phyloP scores from a whole-genome alignment of 352 stramenopile species.

The Globisporangium ultimum region DNA sequence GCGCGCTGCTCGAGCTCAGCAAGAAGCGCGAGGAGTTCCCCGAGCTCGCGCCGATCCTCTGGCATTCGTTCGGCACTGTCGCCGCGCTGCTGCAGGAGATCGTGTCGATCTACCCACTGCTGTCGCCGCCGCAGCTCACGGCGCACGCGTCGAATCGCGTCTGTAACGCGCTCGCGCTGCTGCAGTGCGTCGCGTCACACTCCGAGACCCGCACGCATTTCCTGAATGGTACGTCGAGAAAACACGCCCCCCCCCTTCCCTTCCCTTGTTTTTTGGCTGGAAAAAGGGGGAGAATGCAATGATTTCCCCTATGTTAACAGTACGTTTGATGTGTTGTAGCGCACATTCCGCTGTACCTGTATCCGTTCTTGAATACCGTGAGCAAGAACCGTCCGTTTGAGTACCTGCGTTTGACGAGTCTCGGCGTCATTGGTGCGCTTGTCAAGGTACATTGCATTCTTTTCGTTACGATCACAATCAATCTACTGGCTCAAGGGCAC shows the following conservation, averaged over 20 bases:
- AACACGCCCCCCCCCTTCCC: background rate
- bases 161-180: constrained; percentile 97
- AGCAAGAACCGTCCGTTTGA: constrained; percentile 99
- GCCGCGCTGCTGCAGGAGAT: constrained; percentile 98
- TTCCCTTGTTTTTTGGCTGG: background rate
- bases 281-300: background rate
- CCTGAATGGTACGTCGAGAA: constrained; percentile 78
- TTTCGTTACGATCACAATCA: no score
- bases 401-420: constrained; percentile 96
- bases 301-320: background rate
- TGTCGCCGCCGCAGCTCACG: constrained; percentile 96
- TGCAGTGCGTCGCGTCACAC: constrained; percentile 98
- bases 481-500: background rate
- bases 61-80: constrained; percentile 97
- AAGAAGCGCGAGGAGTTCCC: constrained; percentile 98
- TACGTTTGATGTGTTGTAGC: constrained; percentile 30
- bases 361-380: constrained; percentile 99
- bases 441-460: constrained; percentile 83
- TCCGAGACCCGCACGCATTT: constrained; percentile 96
- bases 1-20: constrained; percentile 96
- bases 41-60: constrained; percentile 97
- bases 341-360: constrained; percentile 98
- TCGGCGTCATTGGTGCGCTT: constrained; percentile 98
- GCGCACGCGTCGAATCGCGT: constrained; percentile 97
- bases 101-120: constrained; percentile 97